These are phyloP conservation scores for Cucumis melo DNA, from an alignment of 306 rosid species.

Conservation along the genomic window DNA sequence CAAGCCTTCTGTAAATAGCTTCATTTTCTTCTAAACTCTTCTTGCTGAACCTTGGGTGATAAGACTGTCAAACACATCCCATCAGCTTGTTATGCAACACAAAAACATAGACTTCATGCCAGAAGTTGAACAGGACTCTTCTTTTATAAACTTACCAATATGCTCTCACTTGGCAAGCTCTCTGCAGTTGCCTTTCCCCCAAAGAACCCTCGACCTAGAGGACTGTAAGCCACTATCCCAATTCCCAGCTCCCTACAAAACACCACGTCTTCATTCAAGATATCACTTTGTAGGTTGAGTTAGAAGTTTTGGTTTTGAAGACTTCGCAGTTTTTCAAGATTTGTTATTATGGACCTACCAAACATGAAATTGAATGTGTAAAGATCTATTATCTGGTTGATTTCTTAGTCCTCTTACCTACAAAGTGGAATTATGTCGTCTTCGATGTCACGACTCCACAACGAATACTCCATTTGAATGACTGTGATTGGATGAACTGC, in stretches of 20 bases:
- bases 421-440: slow-evolving; percentile 58
- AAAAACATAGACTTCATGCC: background rate
- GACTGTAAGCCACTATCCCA: slow-evolving; percentile 70
- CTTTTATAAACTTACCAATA: slow-evolving; percentile 25
- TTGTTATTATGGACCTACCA: background rate
- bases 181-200: slow-evolving; percentile 59
- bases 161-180: slow-evolving; percentile 20
- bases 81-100: background rate
- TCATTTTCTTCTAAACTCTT: slow-evolving; percentile 36
- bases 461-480: slow-evolving; percentile 62
- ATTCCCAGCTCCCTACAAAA: slow-evolving; percentile 56
- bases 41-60: slow-evolving; percentile 40
- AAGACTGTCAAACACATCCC: slow-evolving; percentile 13
- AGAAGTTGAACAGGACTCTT: background rate
- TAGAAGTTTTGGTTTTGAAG: background rate
- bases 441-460: slow-evolving; percentile 68
- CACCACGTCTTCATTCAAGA: background rate
- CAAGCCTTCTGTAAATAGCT: slow-evolving; percentile 25
- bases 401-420: slow-evolving; percentile 23
- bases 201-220: slow-evolving; percentile 67
- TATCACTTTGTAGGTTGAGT: background rate
- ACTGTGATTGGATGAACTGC: slow-evolving; percentile 71
- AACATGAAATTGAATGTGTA: background rate
- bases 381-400: background rate
- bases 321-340: background rate